These are phyloP conservation scores for Aspergillus sp. DNA, from an alignment of 2,329 filamentous ascomycete genomes.

Conservation along the genomic window DNA sequence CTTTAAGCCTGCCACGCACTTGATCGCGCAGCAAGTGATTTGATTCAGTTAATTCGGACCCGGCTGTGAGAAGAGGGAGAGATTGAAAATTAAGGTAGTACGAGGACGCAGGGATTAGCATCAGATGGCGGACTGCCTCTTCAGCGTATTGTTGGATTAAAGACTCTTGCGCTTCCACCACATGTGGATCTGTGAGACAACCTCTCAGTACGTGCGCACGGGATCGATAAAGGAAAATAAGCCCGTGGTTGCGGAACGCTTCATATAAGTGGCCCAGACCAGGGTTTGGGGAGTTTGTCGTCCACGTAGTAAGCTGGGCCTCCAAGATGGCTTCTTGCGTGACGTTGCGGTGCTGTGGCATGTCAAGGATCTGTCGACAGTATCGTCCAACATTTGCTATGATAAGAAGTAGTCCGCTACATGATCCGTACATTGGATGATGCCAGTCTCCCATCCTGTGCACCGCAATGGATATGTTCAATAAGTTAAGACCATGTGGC, in stretches of 20 bases:
- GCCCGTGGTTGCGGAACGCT: slow-evolving; percentile 21
- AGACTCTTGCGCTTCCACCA: slow-evolving; percentile 16
- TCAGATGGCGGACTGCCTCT: slow-evolving; percentile 20
- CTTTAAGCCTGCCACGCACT: slow-evolving; percentile 18
- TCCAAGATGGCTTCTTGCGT: slow-evolving; percentile 20
- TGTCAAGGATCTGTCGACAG: slow-evolving; percentile 17
- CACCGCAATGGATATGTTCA: slow-evolving; percentile 13
- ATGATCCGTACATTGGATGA: slow-evolving; percentile 23
- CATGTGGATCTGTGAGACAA: slow-evolving; percentile 11
- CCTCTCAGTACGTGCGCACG: slow-evolving; percentile 12
- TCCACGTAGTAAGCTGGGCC: slow-evolving; percentile 15
- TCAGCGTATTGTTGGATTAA: slow-evolving; percentile 19
- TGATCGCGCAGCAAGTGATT: slow-evolving; percentile 12
- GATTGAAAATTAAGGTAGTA: slow-evolving; percentile 20
- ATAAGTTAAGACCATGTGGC: slow-evolving; percentile 5
- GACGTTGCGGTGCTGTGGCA: slow-evolving; percentile 13
- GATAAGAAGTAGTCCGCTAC: slow-evolving; percentile 16
- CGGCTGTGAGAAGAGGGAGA: slow-evolving; percentile 19
- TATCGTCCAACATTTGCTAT: slow-evolving; percentile 21
- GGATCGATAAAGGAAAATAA: slow-evolving; percentile 21
- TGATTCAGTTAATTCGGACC: slow-evolving; percentile 19
- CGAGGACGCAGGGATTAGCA: slow-evolving; percentile 15
- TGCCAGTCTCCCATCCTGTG: slow-evolving; percentile 19
- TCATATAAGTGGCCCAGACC: slow-evolving; percentile 20
- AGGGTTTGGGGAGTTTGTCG: slow-evolving; percentile 11